Evolutionary conservation across 352 stramenopile species (phyloP).

Genomic region (Phytophthora agathidicida): DNA sequence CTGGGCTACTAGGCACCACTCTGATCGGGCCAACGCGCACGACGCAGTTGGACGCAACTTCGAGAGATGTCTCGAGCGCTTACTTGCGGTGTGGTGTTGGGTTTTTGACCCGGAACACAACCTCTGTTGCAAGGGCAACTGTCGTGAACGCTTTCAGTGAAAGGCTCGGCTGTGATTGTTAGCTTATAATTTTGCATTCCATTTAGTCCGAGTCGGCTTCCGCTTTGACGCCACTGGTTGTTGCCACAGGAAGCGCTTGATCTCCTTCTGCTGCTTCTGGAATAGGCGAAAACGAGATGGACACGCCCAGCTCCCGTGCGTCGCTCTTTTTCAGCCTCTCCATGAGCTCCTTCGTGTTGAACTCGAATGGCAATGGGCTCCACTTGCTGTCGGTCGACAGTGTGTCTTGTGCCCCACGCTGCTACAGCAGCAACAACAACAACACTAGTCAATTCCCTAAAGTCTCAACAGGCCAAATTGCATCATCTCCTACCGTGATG

Average conservation of each 20-base stretch:
- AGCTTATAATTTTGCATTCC: conserved; percentile 1
- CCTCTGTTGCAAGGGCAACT: too few relatives aligned
- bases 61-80: too few relatives aligned
- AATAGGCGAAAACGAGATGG: conserved; percentile 41
- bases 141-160: too few relatives aligned
- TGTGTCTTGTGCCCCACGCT: conserved; percentile 42
- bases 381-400: conserved; percentile 45
- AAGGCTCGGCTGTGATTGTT: too few relatives aligned
- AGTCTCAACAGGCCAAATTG: not conserved
- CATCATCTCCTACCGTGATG: conserved; percentile 53
- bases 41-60: too few relatives aligned
- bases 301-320: conserved; percentile 65
- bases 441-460: not conserved
- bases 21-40: too few relatives aligned
- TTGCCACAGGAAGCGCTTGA: not conserved
- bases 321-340: conserved; percentile 59
- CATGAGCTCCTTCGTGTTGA: conserved; percentile 58
- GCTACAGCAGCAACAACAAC: not conserved
- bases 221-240: not conserved
- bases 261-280: not conserved
- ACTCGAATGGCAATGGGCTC: conserved; percentile 65
- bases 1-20: too few relatives aligned
- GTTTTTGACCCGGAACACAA: too few relatives aligned
- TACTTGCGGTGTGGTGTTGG: too few relatives aligned
- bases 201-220: conserved; percentile 18